phyloP scores from a whole-genome alignment of 768 basidiomycete genomes.

The Pulveroboletus sp. region DNA sequence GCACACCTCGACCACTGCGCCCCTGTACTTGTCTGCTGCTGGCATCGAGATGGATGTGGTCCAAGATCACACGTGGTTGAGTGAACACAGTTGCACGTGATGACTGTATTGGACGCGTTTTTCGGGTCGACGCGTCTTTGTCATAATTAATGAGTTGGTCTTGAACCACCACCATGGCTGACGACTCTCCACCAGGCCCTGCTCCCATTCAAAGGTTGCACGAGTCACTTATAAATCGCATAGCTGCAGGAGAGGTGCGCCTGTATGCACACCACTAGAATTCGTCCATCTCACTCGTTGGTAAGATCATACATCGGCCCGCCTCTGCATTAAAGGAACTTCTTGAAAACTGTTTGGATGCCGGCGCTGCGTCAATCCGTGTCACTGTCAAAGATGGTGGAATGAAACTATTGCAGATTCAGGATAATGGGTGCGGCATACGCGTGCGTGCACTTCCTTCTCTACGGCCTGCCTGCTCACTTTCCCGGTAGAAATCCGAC shows the following conservation, averaged over 20 bases:
- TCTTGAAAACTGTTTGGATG: constrained; percentile 94
- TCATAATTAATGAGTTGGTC: too few relatives aligned
- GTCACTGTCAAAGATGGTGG: constrained; percentile 94
- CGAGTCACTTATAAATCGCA: constrained; percentile 85
- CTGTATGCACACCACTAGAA: neutral
- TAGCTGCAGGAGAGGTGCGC: constrained; percentile 74
- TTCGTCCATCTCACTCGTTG: constrained; percentile 16
- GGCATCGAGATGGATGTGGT: constrained; percentile 4
- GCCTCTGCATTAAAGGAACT: constrained; percentile 95
- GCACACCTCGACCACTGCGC: constrained; percentile 84
- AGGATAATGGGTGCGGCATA: constrained; percentile 96
- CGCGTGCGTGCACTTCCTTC: constrained; percentile 50
- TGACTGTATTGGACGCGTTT: neutral
- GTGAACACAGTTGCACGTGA: neutral
- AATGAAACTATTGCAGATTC: constrained; percentile 90
- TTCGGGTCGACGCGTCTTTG: too few relatives aligned
- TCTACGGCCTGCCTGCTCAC: neutral
- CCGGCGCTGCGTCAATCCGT: constrained; percentile 81
- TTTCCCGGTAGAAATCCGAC: constrained; percentile 65
- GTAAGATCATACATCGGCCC: constrained; percentile 82
- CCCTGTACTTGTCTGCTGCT: constrained; percentile 64
- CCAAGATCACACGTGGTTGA: neutral
- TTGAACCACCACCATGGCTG: neutral
- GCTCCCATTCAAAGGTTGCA: constrained; percentile 72
- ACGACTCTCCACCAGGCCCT: constrained; percentile 38